phyloP scores from a whole-genome alignment of 2,329 filamentous ascomycete species.

The Ramichloridium luteum region DNA sequence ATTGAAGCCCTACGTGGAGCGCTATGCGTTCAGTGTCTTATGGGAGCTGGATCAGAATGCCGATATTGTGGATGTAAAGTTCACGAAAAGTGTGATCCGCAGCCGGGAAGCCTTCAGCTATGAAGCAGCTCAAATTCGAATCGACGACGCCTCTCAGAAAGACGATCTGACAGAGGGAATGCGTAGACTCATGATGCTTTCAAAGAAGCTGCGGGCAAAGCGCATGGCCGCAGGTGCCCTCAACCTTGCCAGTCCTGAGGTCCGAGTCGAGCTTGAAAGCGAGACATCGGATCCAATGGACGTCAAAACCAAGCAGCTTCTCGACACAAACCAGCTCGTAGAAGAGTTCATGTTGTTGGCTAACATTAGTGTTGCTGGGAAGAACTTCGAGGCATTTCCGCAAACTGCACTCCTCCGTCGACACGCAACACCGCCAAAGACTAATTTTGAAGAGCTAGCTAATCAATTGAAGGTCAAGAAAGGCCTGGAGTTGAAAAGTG shows the following conservation, averaged over 20 bases:
- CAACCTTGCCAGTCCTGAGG: constrained; percentile 94
- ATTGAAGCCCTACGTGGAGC: constrained; percentile 93
- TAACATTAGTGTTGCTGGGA: constrained; percentile 85
- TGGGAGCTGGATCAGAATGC: constrained; percentile 80
- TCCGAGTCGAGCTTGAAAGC: constrained; percentile 87
- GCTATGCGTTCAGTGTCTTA: constrained; percentile 40
- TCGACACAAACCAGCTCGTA: constrained; percentile 94
- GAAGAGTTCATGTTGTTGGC: constrained; percentile 99
- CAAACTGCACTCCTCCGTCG: constrained; percentile 90
- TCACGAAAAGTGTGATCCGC: constrained; percentile 96
- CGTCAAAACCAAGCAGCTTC: constrained; percentile 84
- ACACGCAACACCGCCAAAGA: constrained; percentile 82
- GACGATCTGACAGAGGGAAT: constrained; percentile 87
- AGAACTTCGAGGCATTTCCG: constrained; percentile 83
- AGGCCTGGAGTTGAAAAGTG: constrained; percentile 64
- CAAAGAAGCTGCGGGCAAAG: constrained; percentile 86
- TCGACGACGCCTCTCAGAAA: constrained; percentile 76
- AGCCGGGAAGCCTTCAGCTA: constrained; percentile 96
- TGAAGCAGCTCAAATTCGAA: constrained; percentile 85
- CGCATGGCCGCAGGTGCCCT: constrained; percentile 91
- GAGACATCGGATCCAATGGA: constrained; percentile 94
- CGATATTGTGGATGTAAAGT: constrained; percentile 71
- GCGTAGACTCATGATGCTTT: constrained; percentile 73
- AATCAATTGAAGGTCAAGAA: constrained; percentile 85
- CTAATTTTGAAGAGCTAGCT: constrained; percentile 88